Conservation (phyloP, 2,329 filamentous ascomycete species). For the Fusarium zealandicum region DNA sequence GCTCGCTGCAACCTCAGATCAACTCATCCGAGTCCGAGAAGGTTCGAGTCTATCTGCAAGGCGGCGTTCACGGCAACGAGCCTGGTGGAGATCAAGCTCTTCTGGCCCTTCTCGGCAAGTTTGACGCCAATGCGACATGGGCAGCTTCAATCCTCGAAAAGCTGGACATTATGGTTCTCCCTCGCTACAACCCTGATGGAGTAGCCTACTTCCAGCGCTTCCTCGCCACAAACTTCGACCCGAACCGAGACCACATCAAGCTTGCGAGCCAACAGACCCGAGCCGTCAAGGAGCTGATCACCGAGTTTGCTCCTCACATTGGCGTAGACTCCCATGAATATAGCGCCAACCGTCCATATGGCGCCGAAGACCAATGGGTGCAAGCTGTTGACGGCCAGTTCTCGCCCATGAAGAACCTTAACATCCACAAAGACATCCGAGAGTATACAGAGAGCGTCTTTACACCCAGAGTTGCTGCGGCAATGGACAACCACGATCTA, state of each 20-base stretch:
- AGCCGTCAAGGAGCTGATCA: constrained; percentile 37
- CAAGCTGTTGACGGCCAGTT: constrained; percentile 40
- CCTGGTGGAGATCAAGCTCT: constrained; percentile 40
- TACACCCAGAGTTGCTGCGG: constrained; percentile 29
- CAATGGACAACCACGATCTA: constrained; percentile 32
- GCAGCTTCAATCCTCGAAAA: constrained; percentile 36
- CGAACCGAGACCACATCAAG: constrained; percentile 42
- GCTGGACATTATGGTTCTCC: constrained; percentile 41
- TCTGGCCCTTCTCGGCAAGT: constrained; percentile 39
- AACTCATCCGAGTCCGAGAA: constrained; percentile 32
- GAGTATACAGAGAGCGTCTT: constrained; percentile 35
- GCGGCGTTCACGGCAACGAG: constrained; percentile 43
- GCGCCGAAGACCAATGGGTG: constrained; percentile 33
- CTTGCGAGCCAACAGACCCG: constrained; percentile 37
- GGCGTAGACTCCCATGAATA: constrained; percentile 40
- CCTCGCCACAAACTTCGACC: constrained; percentile 39
- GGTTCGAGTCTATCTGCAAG: constrained; percentile 40
- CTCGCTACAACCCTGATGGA: constrained; percentile 43
- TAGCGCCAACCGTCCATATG: constrained; percentile 37
- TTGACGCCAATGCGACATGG: constrained; percentile 40
- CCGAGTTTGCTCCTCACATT: constrained; percentile 37
- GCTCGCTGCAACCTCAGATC: constrained; percentile 13
- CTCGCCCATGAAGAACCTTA: constrained; percentile 41
- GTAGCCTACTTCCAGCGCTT: constrained; percentile 41
- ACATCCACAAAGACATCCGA: constrained; percentile 41